Conservation (phyloP, 2,329 filamentous ascomycete genomes). For the Ophiostoma sp. region DNA sequence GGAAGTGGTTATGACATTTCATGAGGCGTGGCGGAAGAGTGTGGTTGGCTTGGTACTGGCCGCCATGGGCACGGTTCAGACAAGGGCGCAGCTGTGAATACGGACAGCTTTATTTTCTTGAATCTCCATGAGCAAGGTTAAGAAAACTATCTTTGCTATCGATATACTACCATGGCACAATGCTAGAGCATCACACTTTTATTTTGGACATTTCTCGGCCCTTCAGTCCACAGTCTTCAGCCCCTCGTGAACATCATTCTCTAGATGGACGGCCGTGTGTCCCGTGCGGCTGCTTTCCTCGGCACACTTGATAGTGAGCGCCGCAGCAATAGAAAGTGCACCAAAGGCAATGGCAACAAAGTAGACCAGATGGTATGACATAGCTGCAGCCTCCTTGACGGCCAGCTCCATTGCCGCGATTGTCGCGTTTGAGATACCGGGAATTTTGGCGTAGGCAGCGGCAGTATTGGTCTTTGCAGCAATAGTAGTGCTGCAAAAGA, state of each 20-base stretch:
- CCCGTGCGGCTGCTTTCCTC: background rate
- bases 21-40: slow-evolving; percentile 16
- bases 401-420: background rate
- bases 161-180: no score
- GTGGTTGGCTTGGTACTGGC: background rate
- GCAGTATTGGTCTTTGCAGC: background rate
- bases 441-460: background rate
- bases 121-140: no score
- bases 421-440: background rate
- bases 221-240: background rate
- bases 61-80: background rate
- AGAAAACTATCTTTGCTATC: no score
- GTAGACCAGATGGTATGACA: background rate
- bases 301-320: background rate
- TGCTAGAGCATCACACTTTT: no score
- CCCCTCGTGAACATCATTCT: background rate
- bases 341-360: background rate
- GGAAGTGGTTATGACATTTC: slow-evolving; percentile 16
- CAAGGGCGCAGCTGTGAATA: background rate
- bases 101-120: background rate
- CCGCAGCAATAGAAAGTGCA: background rate
- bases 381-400: background rate
- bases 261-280: background rate
- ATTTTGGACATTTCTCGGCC: no score
- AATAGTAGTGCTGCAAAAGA: background rate